These are phyloP conservation scores for Colletotrichum sansevieriae DNA, from an alignment of 2,329 filamentous ascomycete species.

Conservation along the genomic window DNA sequence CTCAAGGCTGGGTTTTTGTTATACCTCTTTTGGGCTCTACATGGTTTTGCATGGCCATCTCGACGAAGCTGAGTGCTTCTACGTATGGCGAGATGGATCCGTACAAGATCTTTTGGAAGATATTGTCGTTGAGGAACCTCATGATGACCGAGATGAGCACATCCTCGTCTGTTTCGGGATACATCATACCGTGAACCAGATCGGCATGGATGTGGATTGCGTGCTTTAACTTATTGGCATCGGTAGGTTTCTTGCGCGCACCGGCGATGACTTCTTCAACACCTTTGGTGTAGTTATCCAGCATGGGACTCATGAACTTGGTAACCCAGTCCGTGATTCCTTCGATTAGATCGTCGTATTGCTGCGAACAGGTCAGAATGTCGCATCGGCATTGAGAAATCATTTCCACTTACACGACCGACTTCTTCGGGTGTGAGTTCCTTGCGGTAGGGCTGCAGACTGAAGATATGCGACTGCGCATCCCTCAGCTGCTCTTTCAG, in stretches of 20 bases:
- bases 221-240: constrained; percentile 47
- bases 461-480: constrained; percentile 56
- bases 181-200: constrained; percentile 49
- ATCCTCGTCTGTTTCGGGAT: constrained; percentile 55
- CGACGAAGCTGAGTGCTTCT: constrained; percentile 50
- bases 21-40: constrained; percentile 55
- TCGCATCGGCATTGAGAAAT: neutral
- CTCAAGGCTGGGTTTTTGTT: neutral
- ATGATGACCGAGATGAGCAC: constrained; percentile 52
- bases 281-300: constrained; percentile 47
- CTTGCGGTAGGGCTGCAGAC: constrained; percentile 55
- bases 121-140: constrained; percentile 52
- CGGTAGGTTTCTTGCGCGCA: constrained; percentile 45
- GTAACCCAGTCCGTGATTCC: constrained; percentile 53
- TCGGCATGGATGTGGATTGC: constrained; percentile 49
- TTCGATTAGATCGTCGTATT: constrained; percentile 53
- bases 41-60: constrained; percentile 51
- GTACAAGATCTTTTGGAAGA: constrained; percentile 53
- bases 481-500: constrained; percentile 51
- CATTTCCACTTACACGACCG: constrained; percentile 47
- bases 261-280: constrained; percentile 44
- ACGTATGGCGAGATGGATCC: constrained; percentile 44
- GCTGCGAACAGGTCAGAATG: constrained; percentile 46
- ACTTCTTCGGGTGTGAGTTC: constrained; percentile 54
- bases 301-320: constrained; percentile 49